Evolutionary conservation across 768 basidiomycete genomes (phyloP).

Genomic region (Boletus bicolor): DNA sequence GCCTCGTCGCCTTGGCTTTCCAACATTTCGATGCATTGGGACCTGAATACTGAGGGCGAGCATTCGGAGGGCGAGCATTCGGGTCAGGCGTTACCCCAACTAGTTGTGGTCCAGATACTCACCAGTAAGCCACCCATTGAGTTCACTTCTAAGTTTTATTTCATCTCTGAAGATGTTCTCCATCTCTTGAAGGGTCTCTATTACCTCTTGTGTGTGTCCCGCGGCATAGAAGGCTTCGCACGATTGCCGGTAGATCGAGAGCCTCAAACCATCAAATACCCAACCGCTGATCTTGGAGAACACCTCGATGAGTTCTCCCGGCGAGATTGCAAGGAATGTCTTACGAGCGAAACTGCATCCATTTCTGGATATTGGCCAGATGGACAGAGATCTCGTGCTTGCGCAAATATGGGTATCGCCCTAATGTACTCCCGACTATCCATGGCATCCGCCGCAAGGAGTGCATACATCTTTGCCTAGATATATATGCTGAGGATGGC

Average conservation of each 20-base stretch:
- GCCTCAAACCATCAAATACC: constrained; percentile 12
- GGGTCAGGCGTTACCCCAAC: neutral
- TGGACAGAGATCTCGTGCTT: constrained; percentile 15
- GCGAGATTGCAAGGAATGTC: neutral
- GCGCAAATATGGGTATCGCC: neutral
- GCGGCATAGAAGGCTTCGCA: constrained; percentile 9
- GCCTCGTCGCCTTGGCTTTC: constrained; percentile 11
- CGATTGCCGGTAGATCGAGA: constrained; percentile 2
- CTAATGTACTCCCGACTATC: neutral
- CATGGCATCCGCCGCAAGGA: constrained; percentile 10
- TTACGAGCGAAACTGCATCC: constrained; percentile 17
- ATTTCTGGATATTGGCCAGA: neutral
- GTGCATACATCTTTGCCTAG: constrained; percentile 16
- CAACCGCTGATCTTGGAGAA: constrained; percentile 14
- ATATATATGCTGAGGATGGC: neutral
- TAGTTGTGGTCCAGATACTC: neutral
- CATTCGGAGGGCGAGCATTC: neutral
- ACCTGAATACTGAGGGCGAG: constrained; percentile 5
- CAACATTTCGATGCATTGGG: neutral
- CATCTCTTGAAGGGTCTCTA: constrained; percentile 1
- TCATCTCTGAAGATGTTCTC: constrained; percentile 8
- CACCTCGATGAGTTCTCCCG: neutral
- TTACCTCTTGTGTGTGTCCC: neutral
- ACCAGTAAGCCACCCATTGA: constrained; percentile 11
- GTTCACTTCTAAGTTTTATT: constrained; percentile 1